phyloP scores from a whole-genome alignment of 1,139 yeast genomes.

The Candida sp. region DNA sequence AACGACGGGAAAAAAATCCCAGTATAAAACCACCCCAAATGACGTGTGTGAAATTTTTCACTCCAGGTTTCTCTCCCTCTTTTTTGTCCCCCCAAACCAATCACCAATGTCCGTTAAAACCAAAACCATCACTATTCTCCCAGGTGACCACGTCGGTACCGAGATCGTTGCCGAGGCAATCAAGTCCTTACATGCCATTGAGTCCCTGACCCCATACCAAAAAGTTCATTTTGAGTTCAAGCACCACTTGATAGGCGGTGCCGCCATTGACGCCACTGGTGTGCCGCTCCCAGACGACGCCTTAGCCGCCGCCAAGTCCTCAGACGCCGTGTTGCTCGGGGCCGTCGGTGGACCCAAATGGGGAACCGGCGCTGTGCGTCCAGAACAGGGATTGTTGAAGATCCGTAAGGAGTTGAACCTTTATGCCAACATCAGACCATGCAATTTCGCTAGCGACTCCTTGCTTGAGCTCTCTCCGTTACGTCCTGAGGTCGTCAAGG shows the following conservation, averaged over 20 bases:
- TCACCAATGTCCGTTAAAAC: constrained; percentile 22
- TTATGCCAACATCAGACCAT: constrained; percentile 96
- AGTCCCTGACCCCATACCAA: constrained; percentile 57
- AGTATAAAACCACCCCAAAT: background rate
- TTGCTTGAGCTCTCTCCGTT: constrained; percentile 88
- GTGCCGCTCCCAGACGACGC: constrained; percentile 90
- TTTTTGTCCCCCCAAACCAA: background rate
- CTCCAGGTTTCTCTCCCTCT: background rate
- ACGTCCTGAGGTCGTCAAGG: constrained; percentile 80
- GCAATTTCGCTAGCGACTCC: constrained; percentile 90
- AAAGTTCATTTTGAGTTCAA: constrained; percentile 73
- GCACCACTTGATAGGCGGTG: constrained; percentile 93
- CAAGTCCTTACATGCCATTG: constrained; percentile 84
- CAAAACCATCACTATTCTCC: constrained; percentile 83
- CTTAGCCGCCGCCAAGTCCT: constrained; percentile 79
- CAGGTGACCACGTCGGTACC: constrained; percentile 97
- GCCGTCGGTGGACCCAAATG: constrained; percentile 99
- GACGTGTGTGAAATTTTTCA: background rate
- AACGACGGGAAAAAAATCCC: background rate
- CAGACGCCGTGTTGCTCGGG: constrained; percentile 94
- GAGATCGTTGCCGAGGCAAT: constrained; percentile 91
- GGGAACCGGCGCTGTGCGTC: constrained; percentile 95
- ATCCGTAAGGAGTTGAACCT: constrained; percentile 93
- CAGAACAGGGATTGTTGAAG: constrained; percentile 94
- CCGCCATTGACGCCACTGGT: constrained; percentile 98